Evolutionary conservation across 2,329 filamentous ascomycete species (phyloP), one percentile per base, ranked within the genome.

Genomic region (Rugonectria rugulosa): DNA sequence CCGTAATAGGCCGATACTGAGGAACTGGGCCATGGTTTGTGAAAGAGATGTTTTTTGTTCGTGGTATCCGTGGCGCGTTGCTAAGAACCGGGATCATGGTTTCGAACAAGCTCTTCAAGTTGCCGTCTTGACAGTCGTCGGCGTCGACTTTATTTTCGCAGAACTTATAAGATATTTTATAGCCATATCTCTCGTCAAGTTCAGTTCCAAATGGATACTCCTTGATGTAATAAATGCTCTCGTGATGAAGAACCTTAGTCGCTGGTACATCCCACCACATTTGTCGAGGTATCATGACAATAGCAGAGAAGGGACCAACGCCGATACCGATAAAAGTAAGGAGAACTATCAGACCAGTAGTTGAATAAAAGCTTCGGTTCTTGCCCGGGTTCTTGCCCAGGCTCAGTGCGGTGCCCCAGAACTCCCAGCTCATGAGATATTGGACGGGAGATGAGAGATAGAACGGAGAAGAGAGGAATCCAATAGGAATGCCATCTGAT

Each of bases 391-490:
- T n/a, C n/a, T n/a, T n/a, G n/a, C n/a, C 6, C 6, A 29, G 42
- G 7, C 15, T 9, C 9, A 20, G 2, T 9, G 34, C 42, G 1
- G 42, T 24, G 10, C 27, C 42, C 42, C 42, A 45, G 12, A 45
- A 34, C 20, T 45, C 42, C 42, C 42, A 45, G 29, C 42, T 45
- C 5, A 45, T 12, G 19, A 45, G 42, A 15, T 45, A 45, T 24
- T 45, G 27, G 6, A 34, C 9, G 6, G 42, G 42, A 5, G 42
- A 34, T 1, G 27, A 19, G 6, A 45, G 12, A 6, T 32, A 20
- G 14, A 34, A 45, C 6, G 27, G 27, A 6, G 42, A 45, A 1
- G 27, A 32, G 20, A 45, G 27, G 29, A 48, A 48, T 4, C 37
- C 42, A 8, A 45, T 17, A 17, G 42, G 42, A 15, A 45, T 32